These are phyloP conservation scores for Linnemannia elongata DNA, from an alignment of 192 early-diverging fungal genomes.

Conservation along the genomic window DNA sequence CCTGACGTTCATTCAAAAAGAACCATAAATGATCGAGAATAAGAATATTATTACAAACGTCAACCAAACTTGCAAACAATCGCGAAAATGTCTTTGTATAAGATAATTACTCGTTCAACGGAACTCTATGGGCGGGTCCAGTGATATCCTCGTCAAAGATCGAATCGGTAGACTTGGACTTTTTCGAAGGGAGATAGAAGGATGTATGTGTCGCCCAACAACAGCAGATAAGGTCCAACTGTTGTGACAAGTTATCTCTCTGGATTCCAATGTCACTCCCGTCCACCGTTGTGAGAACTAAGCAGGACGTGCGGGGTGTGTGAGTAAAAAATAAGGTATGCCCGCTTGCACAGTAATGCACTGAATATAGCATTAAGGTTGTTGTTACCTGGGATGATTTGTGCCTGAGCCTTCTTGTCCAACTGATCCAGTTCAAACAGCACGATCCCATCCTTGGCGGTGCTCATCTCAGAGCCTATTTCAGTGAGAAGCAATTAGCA, in stretches of 20 bases:
- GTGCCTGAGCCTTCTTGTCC: constrained; percentile 16
- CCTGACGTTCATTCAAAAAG: background rate
- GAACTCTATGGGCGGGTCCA: background rate
- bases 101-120: constrained; percentile 26
- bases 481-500: background rate
- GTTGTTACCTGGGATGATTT: constrained; percentile 20
- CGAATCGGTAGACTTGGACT: background rate
- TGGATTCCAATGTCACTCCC: constrained; percentile 27
- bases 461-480: constrained; percentile 7
- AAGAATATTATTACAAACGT: background rate
- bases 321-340: background rate
- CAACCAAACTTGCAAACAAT: background rate
- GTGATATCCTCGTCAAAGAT: background rate
- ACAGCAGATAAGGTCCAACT: constrained; percentile 26
- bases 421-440: constrained; percentile 30
- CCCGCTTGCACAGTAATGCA: too few species aligned
- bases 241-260: background rate
- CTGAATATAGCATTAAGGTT: too few species aligned
- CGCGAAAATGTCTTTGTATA: background rate
- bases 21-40: background rate
- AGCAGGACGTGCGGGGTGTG: background rate
- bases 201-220: constrained; percentile 38
- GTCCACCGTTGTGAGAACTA: constrained; percentile 17
- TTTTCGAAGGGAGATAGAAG: background rate
- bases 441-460: constrained; percentile 25